Evolutionary conservation across 2,329 filamentous ascomycete species (phyloP), one percentile per base, ranked within the genome.

Genomic region (Talaromyces sp.): DNA sequence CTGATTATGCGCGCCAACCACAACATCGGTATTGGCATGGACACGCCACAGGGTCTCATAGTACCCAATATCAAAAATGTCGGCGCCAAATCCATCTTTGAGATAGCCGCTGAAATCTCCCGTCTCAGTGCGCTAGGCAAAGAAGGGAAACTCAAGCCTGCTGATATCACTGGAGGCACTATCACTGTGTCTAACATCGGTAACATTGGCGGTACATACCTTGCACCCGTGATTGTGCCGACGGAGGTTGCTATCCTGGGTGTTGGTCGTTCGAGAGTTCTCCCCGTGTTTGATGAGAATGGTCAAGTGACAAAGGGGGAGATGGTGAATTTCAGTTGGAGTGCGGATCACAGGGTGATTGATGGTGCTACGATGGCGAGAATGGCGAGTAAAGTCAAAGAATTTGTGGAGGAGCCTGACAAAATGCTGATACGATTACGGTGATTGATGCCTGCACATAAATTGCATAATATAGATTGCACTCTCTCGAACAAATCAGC

Each of bases 101-200:
- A 89, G 57, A 90, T 99, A 66, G 91, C 93, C 0, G 79, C 84
- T 19, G 92, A 97, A 76, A 85, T 98, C 60, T 77, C 79, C 9
- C 86, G 91, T 4, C 86, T 98, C 22, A 90, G 93, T 74, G 77
- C 79, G 2, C 87, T 92, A 10, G 94, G 92, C 1, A 82, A 84
- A 14, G 82, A 85, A n/a, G 92, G 92, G 37, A 92, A 90, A 76
- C 84, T 99, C 4, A 82, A 87, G 1, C 85, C 88, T 2, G 82
- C 85, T 19, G 93, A 99, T 77, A 83, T 99, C 68, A 85, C 83
- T 41, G 93, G 93, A 61, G 93, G 93, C 16, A 98, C 95, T 1
- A 94, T 99, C 72, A 97, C 95, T 0, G 88, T 99, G 59, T 97
- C 93, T 71, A 99, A 99, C 76, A 97, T 99, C 71, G 95, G 95